phyloP scores from a whole-genome alignment of 352 stramenopile species.

The Phytophthora hibernalis region DNA sequence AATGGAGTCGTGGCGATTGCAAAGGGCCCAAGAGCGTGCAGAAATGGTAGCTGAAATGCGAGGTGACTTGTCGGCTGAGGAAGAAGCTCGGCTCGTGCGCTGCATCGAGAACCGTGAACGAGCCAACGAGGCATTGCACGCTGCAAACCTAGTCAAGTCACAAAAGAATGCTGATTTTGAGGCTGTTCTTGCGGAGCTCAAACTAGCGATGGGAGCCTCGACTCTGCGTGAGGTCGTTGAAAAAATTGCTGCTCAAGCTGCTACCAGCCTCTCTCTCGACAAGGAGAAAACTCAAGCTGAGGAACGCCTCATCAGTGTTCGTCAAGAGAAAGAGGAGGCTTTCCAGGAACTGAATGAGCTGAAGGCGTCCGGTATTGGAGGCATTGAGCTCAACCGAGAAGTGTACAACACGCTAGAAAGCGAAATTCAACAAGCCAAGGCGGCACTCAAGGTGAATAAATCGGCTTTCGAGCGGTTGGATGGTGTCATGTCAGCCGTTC shows the following conservation, averaged over 20 bases:
- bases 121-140: slow-evolving; percentile 67
- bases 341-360: slow-evolving; percentile 75
- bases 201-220: slow-evolving; percentile 65
- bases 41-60: slow-evolving; percentile 82
- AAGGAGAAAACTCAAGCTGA: slow-evolving; percentile 80
- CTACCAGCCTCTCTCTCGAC: slow-evolving; percentile 68
- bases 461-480: slow-evolving; percentile 75
- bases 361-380: slow-evolving; percentile 79
- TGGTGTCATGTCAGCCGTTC: slow-evolving; percentile 75
- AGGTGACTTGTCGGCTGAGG: slow-evolving; percentile 72
- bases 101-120: slow-evolving; percentile 74
- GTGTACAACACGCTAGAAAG: slow-evolving; percentile 82
- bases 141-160: slow-evolving; percentile 70
- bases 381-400: slow-evolving; percentile 81
- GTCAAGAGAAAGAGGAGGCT: slow-evolving; percentile 71
- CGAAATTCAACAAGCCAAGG: slow-evolving; percentile 80
- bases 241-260: slow-evolving; percentile 70
- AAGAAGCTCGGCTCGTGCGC: slow-evolving; percentile 61
- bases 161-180: slow-evolving; percentile 80
- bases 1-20: slow-evolving; percentile 81
- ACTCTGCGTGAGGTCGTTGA: slow-evolving; percentile 68
- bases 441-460: slow-evolving; percentile 81
- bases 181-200: slow-evolving; percentile 66
- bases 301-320: slow-evolving; percentile 52
- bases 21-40: slow-evolving; percentile 73